Evolutionary conservation across 2,329 filamentous ascomycete genomes (phyloP).

Genomic region (Alternaria burnsii): DNA sequence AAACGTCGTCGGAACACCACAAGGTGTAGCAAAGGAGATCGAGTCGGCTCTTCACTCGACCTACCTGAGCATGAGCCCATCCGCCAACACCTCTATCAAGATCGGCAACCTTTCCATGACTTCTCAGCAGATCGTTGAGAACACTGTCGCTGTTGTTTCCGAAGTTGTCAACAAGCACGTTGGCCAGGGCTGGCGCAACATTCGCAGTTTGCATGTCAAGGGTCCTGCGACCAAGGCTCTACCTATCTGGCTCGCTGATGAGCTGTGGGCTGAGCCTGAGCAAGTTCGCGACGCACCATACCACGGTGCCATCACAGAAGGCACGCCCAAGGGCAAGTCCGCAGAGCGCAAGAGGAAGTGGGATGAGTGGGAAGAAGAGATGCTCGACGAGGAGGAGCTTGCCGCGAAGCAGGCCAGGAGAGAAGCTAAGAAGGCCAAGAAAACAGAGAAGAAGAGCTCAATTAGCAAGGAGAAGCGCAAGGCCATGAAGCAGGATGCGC

Average conservation of each 20-base stretch:
- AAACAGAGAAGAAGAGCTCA: slow-evolving; percentile 40
- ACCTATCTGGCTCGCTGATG: slow-evolving; percentile 92
- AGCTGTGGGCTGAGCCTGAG: slow-evolving; percentile 84
- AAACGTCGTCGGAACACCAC: slow-evolving; percentile 63
- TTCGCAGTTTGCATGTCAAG: slow-evolving; percentile 88
- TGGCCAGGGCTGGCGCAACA: slow-evolving; percentile 85
- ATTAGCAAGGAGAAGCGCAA: slow-evolving; percentile 59
- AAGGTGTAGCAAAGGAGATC: slow-evolving; percentile 80
- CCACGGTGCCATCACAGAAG: slow-evolving; percentile 39
- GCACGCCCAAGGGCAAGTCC: slow-evolving; percentile 30
- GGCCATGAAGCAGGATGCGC: slow-evolving; percentile 59
- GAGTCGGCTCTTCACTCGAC: slow-evolving; percentile 79
- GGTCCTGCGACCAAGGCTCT: slow-evolving; percentile 85
- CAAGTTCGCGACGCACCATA: slow-evolving; percentile 70
- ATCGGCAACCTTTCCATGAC: slow-evolving; percentile 80
- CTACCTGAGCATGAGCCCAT: slow-evolving; percentile 79
- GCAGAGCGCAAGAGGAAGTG: slow-evolving; percentile 50
- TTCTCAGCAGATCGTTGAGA: slow-evolving; percentile 79
- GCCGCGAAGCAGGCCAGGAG: slow-evolving; percentile 49
- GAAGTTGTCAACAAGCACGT: slow-evolving; percentile 79
- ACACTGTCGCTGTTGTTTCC: slow-evolving; percentile 73
- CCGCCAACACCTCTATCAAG: slow-evolving; percentile 80
- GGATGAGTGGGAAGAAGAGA: slow-evolving; percentile 50
- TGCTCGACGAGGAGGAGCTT: slow-evolving; percentile 47
- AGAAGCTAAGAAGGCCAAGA: slow-evolving; percentile 61